A percentile compares a stretch with the other conserved stretches of the same genome.
Conservation (phyloP, 1,284 basidiomycete genomes). For the Meripilus lineatus region DNA sequence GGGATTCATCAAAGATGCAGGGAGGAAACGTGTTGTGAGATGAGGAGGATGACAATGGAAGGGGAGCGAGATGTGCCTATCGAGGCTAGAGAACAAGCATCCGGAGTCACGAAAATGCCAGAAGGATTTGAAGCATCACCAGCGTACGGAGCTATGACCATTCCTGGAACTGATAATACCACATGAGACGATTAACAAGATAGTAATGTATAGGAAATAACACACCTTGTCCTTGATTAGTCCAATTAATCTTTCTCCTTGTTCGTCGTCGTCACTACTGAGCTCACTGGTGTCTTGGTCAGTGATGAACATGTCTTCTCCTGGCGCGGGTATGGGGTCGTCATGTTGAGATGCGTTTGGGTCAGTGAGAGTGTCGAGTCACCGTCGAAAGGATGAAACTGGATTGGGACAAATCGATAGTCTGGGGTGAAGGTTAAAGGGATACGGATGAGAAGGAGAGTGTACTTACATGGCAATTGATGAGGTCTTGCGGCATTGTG, state of each 20-base stretch:
- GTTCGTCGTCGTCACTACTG: conserved; percentile 72
- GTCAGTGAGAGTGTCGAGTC: conserved; percentile 37
- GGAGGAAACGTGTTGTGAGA: conserved; percentile 8
- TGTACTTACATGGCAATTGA: no score
- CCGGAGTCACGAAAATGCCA: no score
- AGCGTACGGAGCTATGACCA: no score
- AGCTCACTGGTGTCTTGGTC: conserved; percentile 73
- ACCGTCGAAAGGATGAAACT: conserved; percentile 42
- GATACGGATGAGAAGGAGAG: no score
- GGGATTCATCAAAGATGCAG: no score
- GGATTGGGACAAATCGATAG: no score
- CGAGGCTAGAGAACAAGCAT: conserved; percentile 22
- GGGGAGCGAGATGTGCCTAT: conserved; percentile 19
- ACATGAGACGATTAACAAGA: no score
- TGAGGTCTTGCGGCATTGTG: no score
- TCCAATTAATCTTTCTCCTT: conserved; percentile 85
- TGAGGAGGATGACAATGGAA: conserved; percentile 20
- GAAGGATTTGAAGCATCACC: no score
- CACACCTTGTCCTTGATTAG: conserved; percentile 99
- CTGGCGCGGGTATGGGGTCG: conserved; percentile 20
- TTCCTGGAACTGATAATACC: no score
- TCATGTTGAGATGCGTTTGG: conserved; percentile 35
- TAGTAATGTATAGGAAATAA: no score
- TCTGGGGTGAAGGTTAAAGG: no score
- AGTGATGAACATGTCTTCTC: conserved; percentile 72